Evolutionary conservation across 169 alveolate genomes (phyloP), one percentile per base, ranked within the genome.

Genomic region (Eimeria tenella): DNA sequence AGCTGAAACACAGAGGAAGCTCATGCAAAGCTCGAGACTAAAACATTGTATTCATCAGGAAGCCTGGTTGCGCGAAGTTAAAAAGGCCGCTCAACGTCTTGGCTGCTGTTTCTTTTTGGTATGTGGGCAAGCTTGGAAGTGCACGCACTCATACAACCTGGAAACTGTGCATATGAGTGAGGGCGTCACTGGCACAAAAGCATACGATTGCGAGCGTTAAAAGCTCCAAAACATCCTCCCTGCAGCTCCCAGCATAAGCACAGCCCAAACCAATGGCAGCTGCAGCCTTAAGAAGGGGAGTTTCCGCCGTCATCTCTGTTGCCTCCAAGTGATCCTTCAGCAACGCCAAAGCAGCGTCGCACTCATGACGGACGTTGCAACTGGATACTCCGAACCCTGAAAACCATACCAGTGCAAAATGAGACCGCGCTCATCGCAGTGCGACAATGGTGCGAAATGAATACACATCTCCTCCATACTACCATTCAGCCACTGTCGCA

Each of bases 231-330:
- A 99, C 94, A 75, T 98, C 99, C 89, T 97, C 99, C 84, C 99
- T 97, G 94, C 98, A 98, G 53, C 99, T 97, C 7, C 99, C 99
- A 21, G 99, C 99, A 93, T 99, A 99, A 13, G 99, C 99, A 86
- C 98, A 97, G 17, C 99, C 99, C 68, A 99, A 98, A 17, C 96
- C 94, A 50, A 94, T 70, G 75, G 83, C 95, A 1, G 93, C 93
- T 15, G 87, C 96, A 50, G 93, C 82, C 60, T 82, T 94, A 25
- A 79, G 86, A 21, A 71, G 94, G 50, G 91, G 91, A 2, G 91
- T 83, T n/a, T 83, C 91, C 15, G 91, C 52, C 50, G 91, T 83
- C 91, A 83, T 83, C 53, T 83, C 91, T 1, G 96, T 73, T 62
- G 90, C 96, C 83, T 98, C 99, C n/a, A 99, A 96, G 88, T 98